These are phyloP conservation scores for Medicago lupulina DNA, from an alignment of 306 rosid species.

Conservation along the genomic window DNA sequence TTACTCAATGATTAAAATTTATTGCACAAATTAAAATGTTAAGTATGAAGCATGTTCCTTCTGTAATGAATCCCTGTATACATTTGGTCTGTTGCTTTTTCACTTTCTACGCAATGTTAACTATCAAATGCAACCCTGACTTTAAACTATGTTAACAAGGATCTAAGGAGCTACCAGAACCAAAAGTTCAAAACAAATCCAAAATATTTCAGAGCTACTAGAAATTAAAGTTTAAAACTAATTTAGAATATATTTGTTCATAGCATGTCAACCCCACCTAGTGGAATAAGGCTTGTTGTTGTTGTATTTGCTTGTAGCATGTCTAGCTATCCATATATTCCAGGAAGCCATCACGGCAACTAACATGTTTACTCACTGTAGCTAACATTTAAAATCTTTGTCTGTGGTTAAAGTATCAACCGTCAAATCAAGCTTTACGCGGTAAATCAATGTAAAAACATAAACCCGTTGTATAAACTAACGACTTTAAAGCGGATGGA, in stretches of 20 bases:
- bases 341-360: not conserved
- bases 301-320: too few species aligned
- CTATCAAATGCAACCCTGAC: constrained; percentile 1
- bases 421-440: not conserved
- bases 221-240: not conserved
- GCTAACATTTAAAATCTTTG: constrained; percentile 4
- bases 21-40: constrained; percentile 24
- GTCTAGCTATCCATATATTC: not conserved
- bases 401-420: not conserved
- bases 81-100: not conserved
- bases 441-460: not conserved
- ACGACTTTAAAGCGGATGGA: not conserved
- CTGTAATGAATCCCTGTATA: not conserved
- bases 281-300: too few species aligned
- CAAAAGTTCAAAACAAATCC: not conserved
- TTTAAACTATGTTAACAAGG: not conserved
- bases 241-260: not conserved
- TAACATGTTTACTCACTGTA: not conserved
- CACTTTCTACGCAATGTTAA: not conserved
- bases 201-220: not conserved
- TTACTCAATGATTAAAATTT: constrained; percentile 3
- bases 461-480: constrained; percentile 10
- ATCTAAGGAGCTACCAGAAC: not conserved
- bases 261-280: not conserved
- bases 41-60: not conserved